These are phyloP conservation scores for Quercus lobata DNA, from an alignment of 331 rosid species.

Conservation along the genomic window DNA sequence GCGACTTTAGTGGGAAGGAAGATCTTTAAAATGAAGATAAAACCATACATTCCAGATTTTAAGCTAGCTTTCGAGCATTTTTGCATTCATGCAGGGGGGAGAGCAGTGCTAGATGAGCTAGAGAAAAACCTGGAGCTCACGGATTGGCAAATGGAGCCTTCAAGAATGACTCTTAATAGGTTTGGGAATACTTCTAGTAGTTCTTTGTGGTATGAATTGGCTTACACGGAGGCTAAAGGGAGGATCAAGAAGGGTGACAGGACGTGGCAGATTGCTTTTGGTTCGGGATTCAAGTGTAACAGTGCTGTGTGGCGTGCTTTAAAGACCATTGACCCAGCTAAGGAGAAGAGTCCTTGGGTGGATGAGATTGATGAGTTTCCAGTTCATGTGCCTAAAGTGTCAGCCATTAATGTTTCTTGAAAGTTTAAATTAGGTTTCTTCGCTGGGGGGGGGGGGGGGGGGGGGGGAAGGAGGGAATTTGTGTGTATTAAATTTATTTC, in stretches of 20 bases:
- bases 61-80: conserved; percentile 87
- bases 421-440: neutral
- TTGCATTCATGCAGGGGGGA: conserved; percentile 85
- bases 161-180: conserved; percentile 81
- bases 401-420: conserved; percentile 28
- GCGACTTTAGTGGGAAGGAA: conserved; percentile 61
- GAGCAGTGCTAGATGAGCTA: conserved; percentile 78
- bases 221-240: conserved; percentile 81
- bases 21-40: conserved; percentile 67
- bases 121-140: conserved; percentile 78
- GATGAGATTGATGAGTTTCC: conserved; percentile 88
- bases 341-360: conserved; percentile 84
- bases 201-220: conserved; percentile 88
- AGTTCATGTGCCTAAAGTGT: conserved; percentile 67
- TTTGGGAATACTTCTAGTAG: conserved; percentile 93
- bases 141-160: conserved; percentile 94
- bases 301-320: conserved; percentile 86
- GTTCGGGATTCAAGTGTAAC: conserved; percentile 90
- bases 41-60: conserved; percentile 90
- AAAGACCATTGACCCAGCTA: conserved; percentile 55
- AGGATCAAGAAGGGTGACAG: conserved; percentile 72
- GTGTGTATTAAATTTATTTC: too few relatives aligned
- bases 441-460: too few relatives aligned
- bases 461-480: too few relatives aligned
- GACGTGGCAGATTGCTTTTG: conserved; percentile 95